Evolutionary conservation across 768 basidiomycete genomes (phyloP), one percentile per base, ranked within the genome.

Genomic region (Panaeolus cyanescens): DNA sequence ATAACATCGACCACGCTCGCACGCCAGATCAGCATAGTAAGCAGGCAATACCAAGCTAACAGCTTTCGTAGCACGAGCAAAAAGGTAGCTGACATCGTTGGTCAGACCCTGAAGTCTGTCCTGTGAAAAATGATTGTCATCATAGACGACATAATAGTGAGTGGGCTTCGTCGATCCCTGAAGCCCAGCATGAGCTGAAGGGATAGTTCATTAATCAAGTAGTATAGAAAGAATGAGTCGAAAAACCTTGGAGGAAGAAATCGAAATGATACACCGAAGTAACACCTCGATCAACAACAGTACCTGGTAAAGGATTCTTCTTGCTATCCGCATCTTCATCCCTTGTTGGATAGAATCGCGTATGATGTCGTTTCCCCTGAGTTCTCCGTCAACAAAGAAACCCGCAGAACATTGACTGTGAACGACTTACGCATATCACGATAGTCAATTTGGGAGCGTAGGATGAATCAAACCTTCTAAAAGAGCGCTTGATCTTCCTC

Each of bases 1-100:
- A 68, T 92, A 94, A 68, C 84, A 89, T 30, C 92, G 79, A 0
- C 90, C 92, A 12, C 83, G 74, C 65, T 85, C 83, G 62, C 83
- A 84, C 4, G 81, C 79, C 59, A 93, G 78, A 71, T 93, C 91
- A 12, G 91, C 89, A 64, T 92, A 93, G 70, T 92, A 92, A 0
- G 92, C 92, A 0, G 92, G 88, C 0, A 92, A 91, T 10, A 87
- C 83, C 20, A 94, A 80, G 68, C 90, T 92, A 54, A 95, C 93
- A 0, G 92, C 90, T 66, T 92, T 91, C 2, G 94, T 95, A 1
- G 93, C 92, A 17, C 93, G 88, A 5, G 90, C 91, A 66, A 92
- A 96, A 70, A 91, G 81, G 71, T 93, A 93, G 72, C 87, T 86
- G 61, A 88, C 79, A 10, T 83, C 72, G 71, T 93, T 88, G 19